Percentiles rank a stretch among this genome's conserved stretches.
Conservation (phyloP, 2,329 filamentous ascomycete genomes). For the Chaetothyriales sp. region DNA sequence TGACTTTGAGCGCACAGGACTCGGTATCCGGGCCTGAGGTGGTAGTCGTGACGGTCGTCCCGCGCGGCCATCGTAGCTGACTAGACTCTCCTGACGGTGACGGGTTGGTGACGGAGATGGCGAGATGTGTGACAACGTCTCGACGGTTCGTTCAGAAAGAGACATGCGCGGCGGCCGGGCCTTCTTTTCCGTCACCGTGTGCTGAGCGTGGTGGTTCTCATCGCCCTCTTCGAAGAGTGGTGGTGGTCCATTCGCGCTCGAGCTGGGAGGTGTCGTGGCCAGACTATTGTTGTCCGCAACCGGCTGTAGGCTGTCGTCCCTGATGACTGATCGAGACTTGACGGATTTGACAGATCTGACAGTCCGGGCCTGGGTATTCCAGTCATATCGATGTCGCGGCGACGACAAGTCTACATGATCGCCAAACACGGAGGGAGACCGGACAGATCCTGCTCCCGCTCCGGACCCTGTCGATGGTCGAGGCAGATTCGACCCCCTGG, state of each 20-base stretch:
- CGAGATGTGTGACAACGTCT: slow-evolving; percentile 64
- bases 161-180: slow-evolving; percentile 35
- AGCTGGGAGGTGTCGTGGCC: slow-evolving; percentile 16
- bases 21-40: slow-evolving; percentile 36
- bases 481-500: slow-evolving; percentile 1
- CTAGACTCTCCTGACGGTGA: slow-evolving; percentile 53
- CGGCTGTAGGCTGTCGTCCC: slow-evolving; percentile 3
- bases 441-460: background rate
- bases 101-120: slow-evolving; percentile 57
- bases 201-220: slow-evolving; percentile 8
- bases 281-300: slow-evolving; percentile 4
- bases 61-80: slow-evolving; percentile 46
- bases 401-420: slow-evolving; percentile 11
- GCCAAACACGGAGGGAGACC: slow-evolving; percentile 2
- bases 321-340: background rate
- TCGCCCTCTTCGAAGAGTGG: slow-evolving; percentile 13
- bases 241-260: slow-evolving; percentile 11
- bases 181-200: slow-evolving; percentile 1
- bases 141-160: slow-evolving; percentile 69
- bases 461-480: background rate
- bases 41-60: slow-evolving; percentile 48
- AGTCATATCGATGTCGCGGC: slow-evolving; percentile 7
- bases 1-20: slow-evolving; percentile 4
- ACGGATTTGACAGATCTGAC: background rate
- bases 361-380: background rate